Conservation (phyloP, 2,329 filamentous ascomycete species). For the Fusarium camptoceras region DNA sequence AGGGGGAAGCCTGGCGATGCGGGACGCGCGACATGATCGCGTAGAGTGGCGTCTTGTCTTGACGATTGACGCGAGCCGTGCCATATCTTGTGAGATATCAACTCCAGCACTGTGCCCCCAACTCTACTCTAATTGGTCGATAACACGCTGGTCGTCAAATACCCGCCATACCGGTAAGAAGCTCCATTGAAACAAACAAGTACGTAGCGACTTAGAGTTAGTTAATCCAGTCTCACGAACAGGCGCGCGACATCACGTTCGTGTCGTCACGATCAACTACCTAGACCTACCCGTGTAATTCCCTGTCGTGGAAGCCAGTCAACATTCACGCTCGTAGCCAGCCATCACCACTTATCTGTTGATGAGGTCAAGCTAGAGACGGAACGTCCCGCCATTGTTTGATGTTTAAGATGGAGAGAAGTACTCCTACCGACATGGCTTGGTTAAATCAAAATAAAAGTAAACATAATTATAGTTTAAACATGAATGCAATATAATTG, state of each 20-base stretch:
- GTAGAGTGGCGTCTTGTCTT: slow-evolving; percentile 40
- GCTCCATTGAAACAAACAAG: slow-evolving; percentile 27
- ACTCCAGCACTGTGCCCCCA: slow-evolving; percentile 4
- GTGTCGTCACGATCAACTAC: slow-evolving; percentile 1
- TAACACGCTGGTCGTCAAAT: slow-evolving; percentile 25
- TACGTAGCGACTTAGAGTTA: slow-evolving; percentile 12
- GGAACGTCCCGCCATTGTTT: slow-evolving; percentile 42
- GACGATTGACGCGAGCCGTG: slow-evolving; percentile 27
- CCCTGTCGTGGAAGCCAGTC: not conserved
- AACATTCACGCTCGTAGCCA: not conserved
- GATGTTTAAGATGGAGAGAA: not conserved
- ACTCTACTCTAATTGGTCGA: slow-evolving; percentile 10
- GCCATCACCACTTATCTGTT: not conserved
- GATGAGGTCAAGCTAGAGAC: slow-evolving; percentile 22
- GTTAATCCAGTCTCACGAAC: slow-evolving; percentile 26
- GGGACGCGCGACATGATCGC: slow-evolving; percentile 39
- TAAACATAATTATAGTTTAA: not conserved
- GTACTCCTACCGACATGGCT: not conserved
- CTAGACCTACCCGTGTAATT: not conserved
- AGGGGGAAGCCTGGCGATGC: slow-evolving; percentile 5
- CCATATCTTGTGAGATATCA: not conserved
- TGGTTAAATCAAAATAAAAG: not conserved
- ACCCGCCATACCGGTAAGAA: slow-evolving; percentile 4
- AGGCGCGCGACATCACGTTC: slow-evolving; percentile 25
- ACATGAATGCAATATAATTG: not conserved